These are phyloP conservation scores for Alnus rubra DNA, from an alignment of 306 rosid species.

Conservation along the genomic window DNA sequence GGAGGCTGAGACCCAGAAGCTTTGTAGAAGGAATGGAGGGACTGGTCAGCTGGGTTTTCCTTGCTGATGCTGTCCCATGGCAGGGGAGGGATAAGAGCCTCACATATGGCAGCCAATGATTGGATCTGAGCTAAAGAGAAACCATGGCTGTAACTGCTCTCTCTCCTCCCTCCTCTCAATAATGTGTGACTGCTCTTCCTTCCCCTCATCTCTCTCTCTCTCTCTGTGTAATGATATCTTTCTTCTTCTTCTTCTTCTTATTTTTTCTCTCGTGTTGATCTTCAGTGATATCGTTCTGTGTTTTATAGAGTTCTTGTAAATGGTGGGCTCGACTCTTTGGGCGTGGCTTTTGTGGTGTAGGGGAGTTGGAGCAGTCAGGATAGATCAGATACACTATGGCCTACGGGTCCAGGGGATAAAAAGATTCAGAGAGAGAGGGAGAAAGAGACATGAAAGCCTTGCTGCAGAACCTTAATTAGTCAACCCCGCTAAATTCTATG, in stretches of 20 bases:
- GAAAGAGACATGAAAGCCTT: too few species aligned
- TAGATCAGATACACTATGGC: too few species aligned
- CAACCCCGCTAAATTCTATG: too few species aligned
- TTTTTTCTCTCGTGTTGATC: too few species aligned
- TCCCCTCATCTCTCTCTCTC: constrained; percentile 29
- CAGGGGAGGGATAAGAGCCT: constrained; percentile 68
- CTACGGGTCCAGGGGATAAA: too few species aligned
- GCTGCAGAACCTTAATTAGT: too few species aligned
- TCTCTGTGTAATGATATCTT: neutral
- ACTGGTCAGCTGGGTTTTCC: constrained; percentile 18
- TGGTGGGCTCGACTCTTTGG: too few species aligned
- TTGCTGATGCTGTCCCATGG: constrained; percentile 15
- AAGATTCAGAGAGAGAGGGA: too few species aligned
- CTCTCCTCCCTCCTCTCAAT: constrained; percentile 47
- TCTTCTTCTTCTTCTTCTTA: too few species aligned
- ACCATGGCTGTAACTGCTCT: constrained; percentile 55
- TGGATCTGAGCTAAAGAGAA: constrained; percentile 62
- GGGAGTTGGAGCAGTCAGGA: too few species aligned
- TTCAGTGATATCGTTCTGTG: neutral
- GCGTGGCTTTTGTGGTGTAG: too few species aligned
- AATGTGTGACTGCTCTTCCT: constrained; percentile 44
- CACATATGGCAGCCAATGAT: constrained; percentile 64
- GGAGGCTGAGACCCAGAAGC: constrained; percentile 64
- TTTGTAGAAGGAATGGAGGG: constrained; percentile 42
- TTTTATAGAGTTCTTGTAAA: neutral